Conservation (phyloP, 1,139 yeast genomes). For the Cylindricascospora bacillispora region DNA sequence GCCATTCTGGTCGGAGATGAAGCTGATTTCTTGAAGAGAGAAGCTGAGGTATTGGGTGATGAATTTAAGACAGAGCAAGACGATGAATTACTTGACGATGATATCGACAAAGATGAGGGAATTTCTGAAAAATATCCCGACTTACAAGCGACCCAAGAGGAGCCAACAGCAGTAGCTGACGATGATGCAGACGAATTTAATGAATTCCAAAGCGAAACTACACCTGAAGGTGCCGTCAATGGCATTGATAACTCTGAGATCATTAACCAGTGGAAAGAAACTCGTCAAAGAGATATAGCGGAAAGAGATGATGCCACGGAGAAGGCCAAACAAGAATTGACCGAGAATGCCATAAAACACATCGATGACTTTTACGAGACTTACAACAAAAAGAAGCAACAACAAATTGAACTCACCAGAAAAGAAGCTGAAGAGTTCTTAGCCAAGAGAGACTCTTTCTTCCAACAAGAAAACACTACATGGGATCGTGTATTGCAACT, state of each 20-base stretch:
- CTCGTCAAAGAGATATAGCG: constrained; percentile 68
- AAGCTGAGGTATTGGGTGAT: constrained; percentile 72
- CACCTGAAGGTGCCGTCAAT: constrained; percentile 6
- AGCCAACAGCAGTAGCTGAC: constrained; percentile 1
- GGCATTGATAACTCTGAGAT: constrained; percentile 39
- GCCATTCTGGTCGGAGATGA: constrained; percentile 22
- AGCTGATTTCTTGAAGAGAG: constrained; percentile 71
- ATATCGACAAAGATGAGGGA: constrained; percentile 41
- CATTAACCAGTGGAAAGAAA: constrained; percentile 69
- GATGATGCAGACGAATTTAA: constrained; percentile 20
- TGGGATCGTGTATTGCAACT: constrained; percentile 73
- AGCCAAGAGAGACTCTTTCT: constrained; percentile 67
- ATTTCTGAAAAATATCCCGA: constrained; percentile 61
- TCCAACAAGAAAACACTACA: constrained; percentile 51
- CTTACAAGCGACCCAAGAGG: constrained; percentile 16
- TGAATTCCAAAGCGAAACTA: constrained; percentile 19
- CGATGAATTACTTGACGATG: constrained; percentile 31
- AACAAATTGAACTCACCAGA: constrained; percentile 49
- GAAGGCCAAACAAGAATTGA: constrained; percentile 53
- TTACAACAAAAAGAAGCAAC: constrained; percentile 77
- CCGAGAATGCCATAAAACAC: constrained; percentile 70
- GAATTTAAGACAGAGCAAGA: constrained; percentile 62
- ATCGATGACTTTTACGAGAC: constrained; percentile 91
- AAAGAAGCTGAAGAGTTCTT: constrained; percentile 61
- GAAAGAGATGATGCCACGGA: constrained; percentile 69